Evolutionary conservation across 1,139 yeast genomes (phyloP).

Genomic region (Schwanniomyces etchellsii): DNA sequence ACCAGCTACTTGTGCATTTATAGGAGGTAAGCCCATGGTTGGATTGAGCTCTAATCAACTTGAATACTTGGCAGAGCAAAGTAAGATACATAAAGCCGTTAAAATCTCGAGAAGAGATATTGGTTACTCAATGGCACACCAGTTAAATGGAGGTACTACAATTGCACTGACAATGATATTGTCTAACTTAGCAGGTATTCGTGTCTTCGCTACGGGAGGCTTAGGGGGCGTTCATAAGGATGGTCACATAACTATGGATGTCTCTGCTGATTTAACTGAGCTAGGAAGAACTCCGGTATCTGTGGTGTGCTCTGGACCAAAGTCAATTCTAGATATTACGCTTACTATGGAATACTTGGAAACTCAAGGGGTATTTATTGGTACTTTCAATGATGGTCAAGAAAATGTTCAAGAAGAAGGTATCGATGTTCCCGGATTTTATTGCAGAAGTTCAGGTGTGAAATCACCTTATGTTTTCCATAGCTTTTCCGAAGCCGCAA

Average conservation of each 20-base stretch:
- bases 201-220: slow-evolving; percentile 91
- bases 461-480: slow-evolving; percentile 61
- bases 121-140: slow-evolving; percentile 62
- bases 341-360: slow-evolving; percentile 82
- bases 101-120: slow-evolving; percentile 83
- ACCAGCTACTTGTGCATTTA: slow-evolving; percentile 84
- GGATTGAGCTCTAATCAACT: slow-evolving; percentile 53
- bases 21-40: slow-evolving; percentile 65
- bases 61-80: slow-evolving; percentile 40
- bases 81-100: slow-evolving; percentile 25
- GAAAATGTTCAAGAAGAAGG: slow-evolving; percentile 7
- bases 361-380: slow-evolving; percentile 73
- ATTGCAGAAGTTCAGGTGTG: slow-evolving; percentile 71
- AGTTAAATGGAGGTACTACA: slow-evolving; percentile 78
- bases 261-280: slow-evolving; percentile 85
- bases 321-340: slow-evolving; percentile 74
- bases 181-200: slow-evolving; percentile 69
- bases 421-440: slow-evolving; percentile 73
- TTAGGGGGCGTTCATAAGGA: slow-evolving; percentile 89
- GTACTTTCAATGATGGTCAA: slow-evolving; percentile 40
- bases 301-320: slow-evolving; percentile 90
- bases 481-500: slow-evolving; percentile 55
- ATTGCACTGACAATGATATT: slow-evolving; percentile 86
- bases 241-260: slow-evolving; percentile 69
- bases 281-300: slow-evolving; percentile 78